Evolutionary conservation across 148 eudicot genomes (phyloP).

Genomic region (Arbutus unedo): DNA sequence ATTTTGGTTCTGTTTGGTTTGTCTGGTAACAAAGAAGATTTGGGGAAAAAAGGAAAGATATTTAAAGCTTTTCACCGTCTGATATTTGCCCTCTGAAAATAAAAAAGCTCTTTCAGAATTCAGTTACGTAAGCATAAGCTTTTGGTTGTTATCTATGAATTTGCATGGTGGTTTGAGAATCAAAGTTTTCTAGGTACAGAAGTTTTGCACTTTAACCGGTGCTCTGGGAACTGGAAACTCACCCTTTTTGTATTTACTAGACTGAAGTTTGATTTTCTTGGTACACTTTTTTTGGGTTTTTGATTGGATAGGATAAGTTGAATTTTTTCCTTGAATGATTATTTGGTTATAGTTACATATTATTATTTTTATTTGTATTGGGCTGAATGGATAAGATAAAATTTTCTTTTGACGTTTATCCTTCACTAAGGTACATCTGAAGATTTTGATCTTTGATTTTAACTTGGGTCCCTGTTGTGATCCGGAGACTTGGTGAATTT

Average conservation of each 20-base stretch:
- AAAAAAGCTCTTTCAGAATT: background rate
- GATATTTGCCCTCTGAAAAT: background rate
- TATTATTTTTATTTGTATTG: background rate
- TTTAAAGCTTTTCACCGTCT: background rate
- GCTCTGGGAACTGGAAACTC: background rate
- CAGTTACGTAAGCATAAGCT: background rate
- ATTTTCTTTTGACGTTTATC: background rate
- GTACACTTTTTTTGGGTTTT: background rate
- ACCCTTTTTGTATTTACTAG: background rate
- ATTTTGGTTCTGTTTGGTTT: background rate
- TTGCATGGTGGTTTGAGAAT: background rate
- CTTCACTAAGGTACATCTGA: background rate
- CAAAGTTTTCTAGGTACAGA: background rate
- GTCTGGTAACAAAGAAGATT: background rate
- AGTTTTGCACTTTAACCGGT: background rate
- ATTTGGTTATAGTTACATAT: background rate
- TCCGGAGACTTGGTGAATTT: background rate
- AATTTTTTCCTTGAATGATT: background rate
- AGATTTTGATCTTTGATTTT: background rate
- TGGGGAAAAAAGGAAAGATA: background rate
- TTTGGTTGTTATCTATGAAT: background rate
- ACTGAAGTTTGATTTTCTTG: background rate
- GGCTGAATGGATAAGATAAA: background rate
- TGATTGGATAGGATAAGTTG: background rate
- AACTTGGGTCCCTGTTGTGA: constrained; percentile 1